These are phyloP conservation scores for Fusarium buharicum DNA, from an alignment of 2,329 filamentous ascomycete genomes.

Conservation along the genomic window DNA sequence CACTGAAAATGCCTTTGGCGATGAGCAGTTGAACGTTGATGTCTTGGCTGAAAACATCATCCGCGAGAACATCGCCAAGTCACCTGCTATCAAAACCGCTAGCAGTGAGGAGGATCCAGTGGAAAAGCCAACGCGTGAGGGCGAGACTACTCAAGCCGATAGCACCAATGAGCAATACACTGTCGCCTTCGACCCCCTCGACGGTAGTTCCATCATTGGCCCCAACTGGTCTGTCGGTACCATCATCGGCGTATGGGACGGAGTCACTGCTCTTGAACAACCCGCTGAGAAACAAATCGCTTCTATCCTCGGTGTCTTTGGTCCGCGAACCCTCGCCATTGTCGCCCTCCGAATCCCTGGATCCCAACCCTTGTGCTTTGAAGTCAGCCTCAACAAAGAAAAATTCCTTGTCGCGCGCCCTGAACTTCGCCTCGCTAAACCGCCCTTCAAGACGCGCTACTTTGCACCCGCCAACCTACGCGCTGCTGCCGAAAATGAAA, in stretches of 20 bases:
- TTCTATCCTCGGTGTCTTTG: constrained; percentile 63
- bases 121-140: constrained; percentile 51
- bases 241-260: constrained; percentile 70
- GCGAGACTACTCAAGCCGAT: constrained; percentile 1
- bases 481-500: constrained; percentile 61
- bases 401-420: constrained; percentile 54
- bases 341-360: constrained; percentile 63
- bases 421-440: constrained; percentile 51
- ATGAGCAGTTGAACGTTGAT: constrained; percentile 69
- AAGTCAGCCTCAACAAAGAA: constrained; percentile 57
- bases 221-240: constrained; percentile 69
- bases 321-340: constrained; percentile 65
- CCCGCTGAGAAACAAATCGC: constrained; percentile 58
- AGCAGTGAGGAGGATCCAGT: constrained; percentile 71
- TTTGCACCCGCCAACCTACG: constrained; percentile 72
- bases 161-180: constrained; percentile 60
- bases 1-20: constrained; percentile 66
- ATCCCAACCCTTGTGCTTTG: constrained; percentile 57
- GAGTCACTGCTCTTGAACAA: constrained; percentile 56
- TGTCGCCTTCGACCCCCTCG: constrained; percentile 71
- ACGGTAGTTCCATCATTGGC: constrained; percentile 70
- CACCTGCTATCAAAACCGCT: constrained; percentile 59
- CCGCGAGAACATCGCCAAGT: constrained; percentile 56
- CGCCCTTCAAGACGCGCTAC: constrained; percentile 62
- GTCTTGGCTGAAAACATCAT: constrained; percentile 62